Percentiles rank a stretch among this genome's conserved stretches.
Conservation (phyloP, 805 yeast genomes). For the Kodamaea jinghongensis region DNA sequence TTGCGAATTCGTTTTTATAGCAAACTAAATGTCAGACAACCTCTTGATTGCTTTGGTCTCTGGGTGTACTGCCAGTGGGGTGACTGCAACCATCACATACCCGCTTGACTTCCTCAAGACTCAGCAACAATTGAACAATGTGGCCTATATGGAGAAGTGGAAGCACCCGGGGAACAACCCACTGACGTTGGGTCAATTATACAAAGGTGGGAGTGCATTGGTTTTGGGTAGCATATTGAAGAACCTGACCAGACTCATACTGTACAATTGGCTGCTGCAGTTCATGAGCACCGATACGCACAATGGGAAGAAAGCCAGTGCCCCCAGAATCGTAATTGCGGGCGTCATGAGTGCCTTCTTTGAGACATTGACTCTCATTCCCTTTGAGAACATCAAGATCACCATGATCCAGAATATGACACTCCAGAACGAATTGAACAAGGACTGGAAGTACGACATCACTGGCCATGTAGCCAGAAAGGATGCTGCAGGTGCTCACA, state of each 20-base stretch:
- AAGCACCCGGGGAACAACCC: conserved; percentile 34
- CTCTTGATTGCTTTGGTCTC: conserved; percentile 57
- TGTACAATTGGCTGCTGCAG: conserved; percentile 72
- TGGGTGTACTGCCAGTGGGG: conserved; percentile 61
- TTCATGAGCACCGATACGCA: conserved; percentile 52
- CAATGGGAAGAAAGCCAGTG: conserved; percentile 52
- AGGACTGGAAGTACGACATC: conserved; percentile 7
- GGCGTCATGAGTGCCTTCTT: conserved; percentile 79
- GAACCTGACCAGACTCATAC: conserved; percentile 67
- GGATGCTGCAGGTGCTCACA: not conserved
- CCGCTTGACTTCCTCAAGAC: conserved; percentile 74
- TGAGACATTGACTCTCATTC: conserved; percentile 82
- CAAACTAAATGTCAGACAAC: conserved; percentile 23
- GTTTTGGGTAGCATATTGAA: conserved; percentile 73
- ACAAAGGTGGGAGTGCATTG: conserved; percentile 69
- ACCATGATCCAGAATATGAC: conserved; percentile 71
- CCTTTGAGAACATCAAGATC: conserved; percentile 84
- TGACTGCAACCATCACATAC: conserved; percentile 61
- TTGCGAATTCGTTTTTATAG: not conserved
- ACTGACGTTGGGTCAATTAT: conserved; percentile 31
- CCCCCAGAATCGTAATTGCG: conserved; percentile 80
- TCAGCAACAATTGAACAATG: conserved; percentile 55
- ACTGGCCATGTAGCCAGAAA: conserved; percentile 1
- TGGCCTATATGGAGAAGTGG: conserved; percentile 33
- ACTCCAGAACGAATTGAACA: conserved; percentile 25